Evolutionary conservation across 345 rosid genomes (phyloP).

Genomic region (Gossypium australe): DNA sequence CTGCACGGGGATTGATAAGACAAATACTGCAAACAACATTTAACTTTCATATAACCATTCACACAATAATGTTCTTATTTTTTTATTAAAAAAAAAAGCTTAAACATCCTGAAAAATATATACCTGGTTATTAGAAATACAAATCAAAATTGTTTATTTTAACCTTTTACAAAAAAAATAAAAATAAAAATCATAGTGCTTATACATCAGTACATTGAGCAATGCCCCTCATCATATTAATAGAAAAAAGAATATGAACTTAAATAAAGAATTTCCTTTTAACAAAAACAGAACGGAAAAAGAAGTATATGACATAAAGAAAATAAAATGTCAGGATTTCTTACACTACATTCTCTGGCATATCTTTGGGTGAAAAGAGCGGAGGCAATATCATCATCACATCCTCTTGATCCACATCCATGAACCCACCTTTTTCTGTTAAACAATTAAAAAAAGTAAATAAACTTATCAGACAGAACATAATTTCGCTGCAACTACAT

Average conservation of each 20-base stretch:
- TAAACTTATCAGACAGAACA: background rate
- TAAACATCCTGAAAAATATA: background rate
- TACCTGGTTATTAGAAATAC: background rate
- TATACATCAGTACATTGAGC: background rate
- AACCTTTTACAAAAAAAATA: background rate
- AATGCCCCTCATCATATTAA: background rate
- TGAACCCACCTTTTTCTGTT: slow-evolving; percentile 51
- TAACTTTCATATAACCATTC: background rate
- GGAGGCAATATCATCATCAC: slow-evolving; percentile 81
- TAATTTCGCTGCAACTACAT: background rate
- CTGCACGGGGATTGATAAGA: background rate
- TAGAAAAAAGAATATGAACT: background rate
- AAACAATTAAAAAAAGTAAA: background rate
- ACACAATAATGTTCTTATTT: background rate
- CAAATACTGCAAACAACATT: background rate
- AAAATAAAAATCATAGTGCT: background rate
- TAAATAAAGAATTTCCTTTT: background rate
- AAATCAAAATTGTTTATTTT: background rate
- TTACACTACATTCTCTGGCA: slow-evolving; percentile 74
- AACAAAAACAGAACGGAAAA: background rate
- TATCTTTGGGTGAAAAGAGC: slow-evolving; percentile 73
- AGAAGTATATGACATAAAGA: slow-evolving; percentile 7
- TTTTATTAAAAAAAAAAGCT: background rate
- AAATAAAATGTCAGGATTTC: slow-evolving; percentile 17
- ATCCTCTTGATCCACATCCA: slow-evolving; percentile 72